These are phyloP conservation scores for Mesotaenium endlicherianum DNA, from an alignment of 139 green algal genomes.

Conservation along the genomic window DNA sequence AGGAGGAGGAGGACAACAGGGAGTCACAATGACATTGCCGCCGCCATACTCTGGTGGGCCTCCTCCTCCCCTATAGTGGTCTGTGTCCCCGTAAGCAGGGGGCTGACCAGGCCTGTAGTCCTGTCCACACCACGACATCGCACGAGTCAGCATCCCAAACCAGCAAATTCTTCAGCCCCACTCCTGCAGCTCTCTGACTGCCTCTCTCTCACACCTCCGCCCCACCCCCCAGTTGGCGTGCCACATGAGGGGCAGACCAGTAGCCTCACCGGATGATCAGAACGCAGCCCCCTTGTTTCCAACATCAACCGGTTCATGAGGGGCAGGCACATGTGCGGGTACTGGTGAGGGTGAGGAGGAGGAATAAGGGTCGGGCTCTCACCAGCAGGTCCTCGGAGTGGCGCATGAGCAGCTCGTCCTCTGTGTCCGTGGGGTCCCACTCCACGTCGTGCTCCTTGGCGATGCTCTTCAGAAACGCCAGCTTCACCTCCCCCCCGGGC, in stretches of 20 bases:
- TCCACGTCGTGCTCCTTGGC: slow-evolving; percentile 22
- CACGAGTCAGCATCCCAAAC: too few species aligned
- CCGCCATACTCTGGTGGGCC: too few species aligned
- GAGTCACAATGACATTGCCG: too few species aligned
- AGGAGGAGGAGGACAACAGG: background rate
- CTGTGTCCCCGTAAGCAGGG: background rate
- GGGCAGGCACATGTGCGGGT: background rate
- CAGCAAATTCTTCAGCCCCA: too few species aligned
- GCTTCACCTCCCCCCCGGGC: slow-evolving; percentile 26
- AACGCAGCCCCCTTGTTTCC: background rate
- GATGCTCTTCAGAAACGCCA: slow-evolving; percentile 41
- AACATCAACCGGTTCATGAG: background rate
- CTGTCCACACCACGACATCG: background rate
- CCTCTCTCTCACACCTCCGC: too few species aligned
- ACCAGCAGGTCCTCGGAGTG: slow-evolving; percentile 26
- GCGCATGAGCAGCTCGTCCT: slow-evolving; percentile 5
- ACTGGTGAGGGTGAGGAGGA: background rate
- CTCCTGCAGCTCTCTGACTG: too few species aligned
- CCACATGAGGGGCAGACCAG: too few species aligned
- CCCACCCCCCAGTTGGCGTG: background rate
- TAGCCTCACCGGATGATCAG: background rate
- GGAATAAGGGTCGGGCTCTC: background rate
- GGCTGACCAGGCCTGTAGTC: slow-evolving; percentile 1
- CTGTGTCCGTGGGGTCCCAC: slow-evolving; percentile 24
- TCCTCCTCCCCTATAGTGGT: background rate